Evolutionary conservation across 345 rosid species (phyloP), one percentile per base, ranked within the genome.

Genomic region (Hibiscus tridactylites): DNA sequence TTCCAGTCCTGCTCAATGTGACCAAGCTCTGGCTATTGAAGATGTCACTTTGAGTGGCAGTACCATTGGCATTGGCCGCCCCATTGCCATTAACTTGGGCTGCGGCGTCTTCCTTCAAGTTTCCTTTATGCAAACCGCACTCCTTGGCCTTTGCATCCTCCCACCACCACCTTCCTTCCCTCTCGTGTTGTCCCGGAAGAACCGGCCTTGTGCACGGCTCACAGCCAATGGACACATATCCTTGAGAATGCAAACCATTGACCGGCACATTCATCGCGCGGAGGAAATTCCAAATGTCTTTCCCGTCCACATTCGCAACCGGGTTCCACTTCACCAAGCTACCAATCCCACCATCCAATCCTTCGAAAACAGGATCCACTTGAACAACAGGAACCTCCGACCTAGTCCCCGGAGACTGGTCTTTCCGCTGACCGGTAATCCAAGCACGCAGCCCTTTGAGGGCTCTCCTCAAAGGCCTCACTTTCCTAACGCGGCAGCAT

Each of bases 131-230:
- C 52, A 94, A 87, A 33, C 98, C 98, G 31, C 99, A 95, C 73
- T 95, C 99, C 84, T 95, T 92, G 12, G 99, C 97, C 80, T 81
- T 90, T 65, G 99, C 91, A 42, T 95, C 99, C 87, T 95, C 99
- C 99, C 99, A 95, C 99, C 99, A 95, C 99, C 97, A 95, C 75
- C 99, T 89, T 76, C 99, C 99, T 83, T 95, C 99, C 74, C 99
- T 90, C 81, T 95, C 97, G 28, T 92, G 99, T 65, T 95, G 99
- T 28, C 99, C 99, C 0, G 99, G 99, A 37, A 95, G 92, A 2
- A 92, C 96, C 0, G 97, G 84, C 85, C 97, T 88, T 0, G 99
- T 95, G 83, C 99, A 95, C 0, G 99, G 97, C 87, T 95, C 99
- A 11, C 99, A 95, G 3, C 99, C 99, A 19, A 95, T 95, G 0